Conservation (phyloP, 805 yeast species). For the Danielozyma ontarioensis region DNA sequence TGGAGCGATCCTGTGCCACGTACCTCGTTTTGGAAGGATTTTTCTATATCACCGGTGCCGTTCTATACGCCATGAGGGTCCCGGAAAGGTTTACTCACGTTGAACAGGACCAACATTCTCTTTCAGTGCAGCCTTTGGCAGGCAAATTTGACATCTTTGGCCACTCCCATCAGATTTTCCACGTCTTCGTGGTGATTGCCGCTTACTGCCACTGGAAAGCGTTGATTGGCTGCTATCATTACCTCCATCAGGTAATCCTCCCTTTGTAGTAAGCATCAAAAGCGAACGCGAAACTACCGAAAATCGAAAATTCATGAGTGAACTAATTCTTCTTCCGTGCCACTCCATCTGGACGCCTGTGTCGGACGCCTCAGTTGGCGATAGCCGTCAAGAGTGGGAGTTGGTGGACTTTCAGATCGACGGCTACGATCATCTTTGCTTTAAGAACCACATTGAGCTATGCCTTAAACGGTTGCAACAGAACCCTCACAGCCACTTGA, state of each 20-base stretch:
- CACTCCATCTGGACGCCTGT: slow-evolving; percentile 54
- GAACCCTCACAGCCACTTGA: slow-evolving; percentile 26
- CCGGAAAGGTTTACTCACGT: slow-evolving; percentile 59
- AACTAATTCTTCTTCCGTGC: slow-evolving; percentile 40
- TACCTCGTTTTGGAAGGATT: slow-evolving; percentile 70
- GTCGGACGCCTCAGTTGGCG: slow-evolving; percentile 38
- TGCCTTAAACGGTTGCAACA: slow-evolving; percentile 34
- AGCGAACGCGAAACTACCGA: no score
- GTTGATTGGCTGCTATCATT: slow-evolving; percentile 18
- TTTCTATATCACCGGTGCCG: slow-evolving; percentile 75
- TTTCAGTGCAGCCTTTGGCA: slow-evolving; percentile 7
- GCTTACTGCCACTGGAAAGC: slow-evolving; percentile 71
- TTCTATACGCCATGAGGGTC: slow-evolving; percentile 66
- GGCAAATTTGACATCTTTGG: slow-evolving; percentile 61
- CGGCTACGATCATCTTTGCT: slow-evolving; percentile 64
- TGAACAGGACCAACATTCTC: slow-evolving; percentile 13
- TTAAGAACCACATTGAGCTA: slow-evolving; percentile 52
- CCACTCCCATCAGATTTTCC: slow-evolving; percentile 83
- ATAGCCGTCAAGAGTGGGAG: slow-evolving; percentile 51
- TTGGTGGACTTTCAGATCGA: slow-evolving; percentile 64
- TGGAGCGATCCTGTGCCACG: slow-evolving; percentile 46
- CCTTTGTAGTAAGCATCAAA: no score
- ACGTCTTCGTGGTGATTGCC: slow-evolving; percentile 70
- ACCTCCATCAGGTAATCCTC: background rate
- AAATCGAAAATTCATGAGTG: slow-evolving; percentile 1